Evolutionary conservation across 768 basidiomycete genomes (phyloP), one percentile per base, ranked within the genome.

Genomic region (Termitomyces sp.): DNA sequence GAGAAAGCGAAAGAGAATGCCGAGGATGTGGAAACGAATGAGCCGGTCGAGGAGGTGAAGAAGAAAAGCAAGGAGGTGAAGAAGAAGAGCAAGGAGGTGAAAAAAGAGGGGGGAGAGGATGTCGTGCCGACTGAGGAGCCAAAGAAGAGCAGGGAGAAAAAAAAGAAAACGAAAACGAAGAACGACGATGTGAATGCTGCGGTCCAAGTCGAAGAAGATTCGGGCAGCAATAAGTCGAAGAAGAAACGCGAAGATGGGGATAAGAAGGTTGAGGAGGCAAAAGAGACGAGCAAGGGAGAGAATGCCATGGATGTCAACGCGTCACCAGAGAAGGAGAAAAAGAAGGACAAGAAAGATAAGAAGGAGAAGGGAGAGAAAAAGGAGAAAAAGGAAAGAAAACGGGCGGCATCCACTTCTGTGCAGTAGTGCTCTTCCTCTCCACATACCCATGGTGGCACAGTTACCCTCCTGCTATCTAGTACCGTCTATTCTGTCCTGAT

Each of bases 81-180:
- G 61, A 41, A 41, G 17, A 38, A 21, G 4, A 47, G n/a, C 35
- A 59, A 56, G 32, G 56, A 40, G 27, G 64, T 63, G 54, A 71
- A 74, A 58, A 65, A 66, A 12, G 66, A 65, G 54, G 66, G 34
- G 29, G 34, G 23, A n/a, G 63, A 58, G 31, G 53, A 34, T 57
- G 42, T 25, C 27, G 51, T 37, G 37, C 29, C 53, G 7, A 34
- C 6, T 14, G 38, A 56, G 52, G 58, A 59, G 66, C 44, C 53
- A 57, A 23, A 66, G 12, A 63, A 62, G 42, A 54, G 62, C 38
- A 61, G 59, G 54, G 62, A 64, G 23, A 48, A 56, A 31, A 32
- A 47, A 31, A 47, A 47, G 19, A n/a, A 31, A 31, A 51, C 38
- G 35, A 40, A 51, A 14, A 37, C 6, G 8, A n/a, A 38, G n/a